Evolutionary conservation across 768 basidiomycete species (phyloP), one percentile per base, ranked within the genome.

Genomic region (Tulasnella sp.): DNA sequence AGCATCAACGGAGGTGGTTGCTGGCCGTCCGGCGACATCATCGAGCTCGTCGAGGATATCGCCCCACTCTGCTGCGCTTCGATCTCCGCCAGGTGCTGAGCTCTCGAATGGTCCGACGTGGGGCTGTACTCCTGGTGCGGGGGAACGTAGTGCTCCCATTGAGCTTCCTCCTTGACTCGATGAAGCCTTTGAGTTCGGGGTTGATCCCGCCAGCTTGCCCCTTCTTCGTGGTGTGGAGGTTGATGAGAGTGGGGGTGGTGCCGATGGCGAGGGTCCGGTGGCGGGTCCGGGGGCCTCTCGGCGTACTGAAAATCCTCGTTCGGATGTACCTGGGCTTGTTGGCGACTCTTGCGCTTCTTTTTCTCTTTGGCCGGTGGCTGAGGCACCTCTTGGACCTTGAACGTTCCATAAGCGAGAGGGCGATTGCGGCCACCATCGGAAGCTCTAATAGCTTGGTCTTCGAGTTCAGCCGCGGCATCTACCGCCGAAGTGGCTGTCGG

Each of bases 241-340:
- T 74, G 73, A 48, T 75, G 74, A 37, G 44, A n/a, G 23, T 44
- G 74, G 32, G 40, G 74, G 42, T 55, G 74, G 46, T 75, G 74
- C 35, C 35, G 74, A 75, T 44, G 74, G 37, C 42, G 74, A 75
- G 74, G 74, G 6, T 57, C 74, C 26, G 74, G 55, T 75, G 44
- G 74, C 46, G 74, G 74, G 35, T 57, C 74, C 35, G 74, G 55
- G n/a, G 44, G 74, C 46, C 74, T 75, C 44, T 75, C 74, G 55
- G 74, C 74, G 46, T 37, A 75, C 35, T 75, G 74, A 75, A 75
- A 75, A 75, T 75, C 74, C 74, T 57, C 74, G 87, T 88, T 55
- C 85, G 87, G 78, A 87, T 81, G 83, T 87, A 81, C 83, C 87
- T 83, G 75, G 85, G 89, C 82, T 23, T 88, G 84, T 79, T 89